Percentiles rank a stretch among this genome's conserved stretches.
Evolutionary conservation across 345 rosid species (phyloP).

Genomic region (Alliaria petiolata): DNA sequence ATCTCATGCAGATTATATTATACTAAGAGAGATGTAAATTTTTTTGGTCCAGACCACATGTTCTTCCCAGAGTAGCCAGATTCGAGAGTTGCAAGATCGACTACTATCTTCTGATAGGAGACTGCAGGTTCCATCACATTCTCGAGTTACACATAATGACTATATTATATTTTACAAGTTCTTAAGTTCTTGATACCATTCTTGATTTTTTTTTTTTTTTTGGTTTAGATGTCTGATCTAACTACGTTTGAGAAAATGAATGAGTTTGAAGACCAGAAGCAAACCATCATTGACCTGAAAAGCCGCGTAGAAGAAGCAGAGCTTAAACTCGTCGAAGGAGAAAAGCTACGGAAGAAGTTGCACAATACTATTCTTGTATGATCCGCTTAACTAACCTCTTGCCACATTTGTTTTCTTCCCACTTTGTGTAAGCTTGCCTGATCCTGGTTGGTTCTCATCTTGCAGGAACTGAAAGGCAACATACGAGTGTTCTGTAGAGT

Average conservation of each 20-base stretch:
- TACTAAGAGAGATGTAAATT: slow-evolving; percentile 19
- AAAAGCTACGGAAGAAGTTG: slow-evolving; percentile 82
- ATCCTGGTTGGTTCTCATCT: slow-evolving; percentile 17
- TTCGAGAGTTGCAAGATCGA: slow-evolving; percentile 60
- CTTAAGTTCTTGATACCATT: not conserved
- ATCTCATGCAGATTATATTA: not conserved
- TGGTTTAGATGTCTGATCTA: slow-evolving; percentile 64
- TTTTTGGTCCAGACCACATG: slow-evolving; percentile 56
- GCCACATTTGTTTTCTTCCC: not conserved
- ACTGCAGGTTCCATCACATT: slow-evolving; percentile 48
- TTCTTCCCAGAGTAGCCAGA: slow-evolving; percentile 59
- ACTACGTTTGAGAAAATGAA: slow-evolving; percentile 67
- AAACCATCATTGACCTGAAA: slow-evolving; percentile 62
- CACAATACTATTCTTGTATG: slow-evolving; percentile 76
- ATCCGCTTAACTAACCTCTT: not conserved
- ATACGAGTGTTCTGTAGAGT: slow-evolving; percentile 98
- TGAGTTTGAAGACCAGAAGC: slow-evolving; percentile 72
- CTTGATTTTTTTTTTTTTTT: not conserved
- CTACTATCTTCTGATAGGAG: slow-evolving; percentile 59
- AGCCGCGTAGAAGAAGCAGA: slow-evolving; percentile 77
- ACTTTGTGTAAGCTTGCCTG: slow-evolving; percentile 10
- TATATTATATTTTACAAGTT: not conserved
- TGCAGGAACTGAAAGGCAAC: slow-evolving; percentile 93
- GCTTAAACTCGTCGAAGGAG: slow-evolving; percentile 85
- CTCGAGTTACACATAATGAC: not conserved